Percentiles rank a stretch among this genome's conserved stretches.
phyloP scores from a whole-genome alignment of 2,329 filamentous ascomycete genomes.

The Acrocalymma vagum region DNA sequence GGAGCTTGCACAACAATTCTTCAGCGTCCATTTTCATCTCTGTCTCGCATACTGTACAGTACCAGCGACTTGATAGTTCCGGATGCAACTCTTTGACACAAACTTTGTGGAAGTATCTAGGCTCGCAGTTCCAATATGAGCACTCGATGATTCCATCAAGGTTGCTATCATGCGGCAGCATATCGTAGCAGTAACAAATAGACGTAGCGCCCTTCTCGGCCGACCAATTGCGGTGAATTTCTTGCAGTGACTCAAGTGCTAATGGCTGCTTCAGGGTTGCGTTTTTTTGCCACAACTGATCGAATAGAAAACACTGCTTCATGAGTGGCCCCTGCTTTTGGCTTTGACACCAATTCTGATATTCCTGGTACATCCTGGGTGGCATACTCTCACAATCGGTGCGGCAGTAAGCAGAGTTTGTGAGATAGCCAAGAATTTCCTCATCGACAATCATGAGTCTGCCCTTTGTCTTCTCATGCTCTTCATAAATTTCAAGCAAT shows the following conservation, averaged over 20 bases:
- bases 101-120: constrained; percentile 28
- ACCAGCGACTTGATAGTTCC: constrained; percentile 31
- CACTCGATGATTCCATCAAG: constrained; percentile 20
- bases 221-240: constrained; percentile 12
- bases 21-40: constrained; percentile 21
- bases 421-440: constrained; percentile 23
- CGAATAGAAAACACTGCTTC: constrained; percentile 23
- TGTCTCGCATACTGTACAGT: constrained; percentile 29
- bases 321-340: constrained; percentile 20
- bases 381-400: constrained; percentile 11
- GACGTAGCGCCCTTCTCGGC: neutral
- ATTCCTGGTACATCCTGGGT: constrained; percentile 19
- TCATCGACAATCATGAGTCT: constrained; percentile 34
- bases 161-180: neutral
- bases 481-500: constrained; percentile 23
- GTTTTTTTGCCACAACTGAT: constrained; percentile 20
- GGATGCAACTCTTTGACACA: constrained; percentile 29
- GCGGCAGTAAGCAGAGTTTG: neutral
- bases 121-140: constrained; percentile 22
- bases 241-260: constrained; percentile 8
- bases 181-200: constrained; percentile 31
- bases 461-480: constrained; percentile 19
- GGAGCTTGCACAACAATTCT: constrained; percentile 12
- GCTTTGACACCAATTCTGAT: constrained; percentile 13
- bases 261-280: constrained; percentile 13